phyloP scores from a whole-genome alignment of 148 eudicot species.

The Persicaria tinctoria region DNA sequence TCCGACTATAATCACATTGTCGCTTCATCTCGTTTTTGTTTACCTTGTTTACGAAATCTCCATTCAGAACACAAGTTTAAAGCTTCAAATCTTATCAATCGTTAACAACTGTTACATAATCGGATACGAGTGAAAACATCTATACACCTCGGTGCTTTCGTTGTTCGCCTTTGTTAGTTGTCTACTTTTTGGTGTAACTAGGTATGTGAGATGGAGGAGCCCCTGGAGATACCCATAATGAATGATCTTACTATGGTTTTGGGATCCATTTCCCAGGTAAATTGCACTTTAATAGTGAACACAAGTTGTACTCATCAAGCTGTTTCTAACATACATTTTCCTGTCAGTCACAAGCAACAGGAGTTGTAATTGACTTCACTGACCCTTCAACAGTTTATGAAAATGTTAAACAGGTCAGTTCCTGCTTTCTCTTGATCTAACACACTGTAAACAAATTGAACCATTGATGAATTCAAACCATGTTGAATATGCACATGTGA shows the following conservation, averaged over 20 bases:
- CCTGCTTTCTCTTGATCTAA: slow-evolving; percentile 8
- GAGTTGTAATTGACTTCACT: slow-evolving; percentile 85
- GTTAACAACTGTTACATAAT: not conserved
- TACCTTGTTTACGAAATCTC: not conserved
- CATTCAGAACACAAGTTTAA: not conserved
- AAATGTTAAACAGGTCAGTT: slow-evolving; percentile 75
- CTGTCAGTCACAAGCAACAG: slow-evolving; percentile 50
- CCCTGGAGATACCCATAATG: slow-evolving; percentile 79
- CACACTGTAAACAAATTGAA: too few species aligned
- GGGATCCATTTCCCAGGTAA: slow-evolving; percentile 96
- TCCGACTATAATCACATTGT: not conserved
- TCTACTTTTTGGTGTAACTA: slow-evolving; percentile 12
- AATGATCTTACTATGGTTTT: slow-evolving; percentile 85
- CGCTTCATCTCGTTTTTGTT: not conserved
- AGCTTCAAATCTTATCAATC: not conserved
- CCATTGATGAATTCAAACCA: not conserved
- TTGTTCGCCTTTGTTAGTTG: not conserved
- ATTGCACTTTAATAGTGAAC: not conserved
- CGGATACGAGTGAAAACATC: too few species aligned
- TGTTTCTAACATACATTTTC: slow-evolving; percentile 3
- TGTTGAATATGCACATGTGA: too few species aligned
- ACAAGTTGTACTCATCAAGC: not conserved
- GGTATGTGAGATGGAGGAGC: slow-evolving; percentile 90
- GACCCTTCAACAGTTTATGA: slow-evolving; percentile 84
- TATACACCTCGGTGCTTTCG: too few species aligned